These are phyloP conservation scores for Metarhizium brunneum DNA, from an alignment of 2,329 filamentous ascomycete genomes.

Conservation along the genomic window DNA sequence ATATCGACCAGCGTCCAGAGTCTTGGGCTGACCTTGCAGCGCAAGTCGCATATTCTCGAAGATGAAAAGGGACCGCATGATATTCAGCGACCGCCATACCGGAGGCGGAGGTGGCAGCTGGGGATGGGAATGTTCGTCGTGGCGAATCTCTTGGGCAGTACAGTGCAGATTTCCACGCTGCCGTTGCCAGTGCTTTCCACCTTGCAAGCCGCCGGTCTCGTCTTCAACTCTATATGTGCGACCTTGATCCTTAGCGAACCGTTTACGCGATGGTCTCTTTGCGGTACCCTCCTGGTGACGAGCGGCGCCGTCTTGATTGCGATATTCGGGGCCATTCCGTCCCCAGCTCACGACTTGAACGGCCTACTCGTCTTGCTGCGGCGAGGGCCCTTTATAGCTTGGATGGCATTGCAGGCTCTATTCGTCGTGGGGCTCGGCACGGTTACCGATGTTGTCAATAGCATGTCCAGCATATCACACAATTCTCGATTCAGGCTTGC, in stretches of 20 bases:
- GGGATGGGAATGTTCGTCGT: conserved; percentile 97
- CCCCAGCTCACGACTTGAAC: conserved; percentile 78
- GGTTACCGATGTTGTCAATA: conserved; percentile 46
- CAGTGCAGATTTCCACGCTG: conserved; percentile 93
- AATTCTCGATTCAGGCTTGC: conserved; percentile 63
- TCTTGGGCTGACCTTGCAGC: conserved; percentile 87
- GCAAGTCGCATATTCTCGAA: conserved; percentile 96
- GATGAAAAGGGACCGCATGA: conserved; percentile 82
- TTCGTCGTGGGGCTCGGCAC: conserved; percentile 62
- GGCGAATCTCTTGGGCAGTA: conserved; percentile 88
- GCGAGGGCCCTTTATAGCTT: conserved; percentile 68
- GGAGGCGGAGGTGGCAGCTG: conserved; percentile 86
- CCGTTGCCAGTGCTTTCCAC: conserved; percentile 92
- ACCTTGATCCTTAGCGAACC: conserved; percentile 86
- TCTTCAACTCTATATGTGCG: conserved; percentile 98
- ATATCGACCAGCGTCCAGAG: conserved; percentile 92
- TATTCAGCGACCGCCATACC: conserved; percentile 76
- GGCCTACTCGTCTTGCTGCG: conserved; percentile 72
- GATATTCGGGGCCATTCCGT: conserved; percentile 86
- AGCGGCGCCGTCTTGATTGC: conserved; percentile 85
- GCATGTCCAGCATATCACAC: conserved; percentile 42
- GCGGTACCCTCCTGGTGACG: conserved; percentile 82
- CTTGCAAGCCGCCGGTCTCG: conserved; percentile 86
- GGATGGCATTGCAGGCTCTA: conserved; percentile 75
- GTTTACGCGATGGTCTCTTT: conserved; percentile 87